Base-by-base conservation (phyloP, 2,329 filamentous ascomycete genomes). In the Epichloe bromicola region DNA sequence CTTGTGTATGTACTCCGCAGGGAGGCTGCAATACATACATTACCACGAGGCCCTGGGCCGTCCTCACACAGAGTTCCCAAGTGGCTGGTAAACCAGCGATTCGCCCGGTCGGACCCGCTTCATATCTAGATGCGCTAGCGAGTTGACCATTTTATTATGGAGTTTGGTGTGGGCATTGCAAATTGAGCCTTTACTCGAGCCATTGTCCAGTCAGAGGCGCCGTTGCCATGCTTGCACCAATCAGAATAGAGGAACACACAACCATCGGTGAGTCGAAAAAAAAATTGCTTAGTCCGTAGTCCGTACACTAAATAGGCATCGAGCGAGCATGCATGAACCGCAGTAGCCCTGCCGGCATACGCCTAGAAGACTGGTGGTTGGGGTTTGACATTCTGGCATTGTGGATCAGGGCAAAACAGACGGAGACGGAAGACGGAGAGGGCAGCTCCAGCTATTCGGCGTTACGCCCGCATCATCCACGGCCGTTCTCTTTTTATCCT, bases 301-400 rank as follows among this genome's bases (percentile, higher is more conserved):
- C 20, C 20, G 20, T 23, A 26, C 17, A 43, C 48, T 17, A 43
- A 43, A 19, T 34, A 38, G 51, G 12, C 41, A 34, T 48, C 17
- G 41, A 53, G 33, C 41, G 39, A 49, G 42, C 46, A 49, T 53
- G 49, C 52, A 53, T 53, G 52, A 53, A 53, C 52, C 49, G 43
- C 49, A 43, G 26, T 42, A 37, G 34, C 49, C 44, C 38, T 49
- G 48, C 40, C 52, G 52, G 49, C 40, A 51, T 33, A 51, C 37
- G 33, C 26, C 42, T 30, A 42, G 46, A 46, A 15, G 17, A 19
- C 38, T 26, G 23, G 23, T 53, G 48, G 48, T 45, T 45, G 51
- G 50, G 46, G 15, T 47, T 23, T 26, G 51, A 20, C 39, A 41
- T 44, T 46, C 17, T 26, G 48, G 33, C 33, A 41, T 44, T 46